Conservation (phyloP, 1,139 yeast species). For the Zygosaccharomyces pseudobailii region DNA sequence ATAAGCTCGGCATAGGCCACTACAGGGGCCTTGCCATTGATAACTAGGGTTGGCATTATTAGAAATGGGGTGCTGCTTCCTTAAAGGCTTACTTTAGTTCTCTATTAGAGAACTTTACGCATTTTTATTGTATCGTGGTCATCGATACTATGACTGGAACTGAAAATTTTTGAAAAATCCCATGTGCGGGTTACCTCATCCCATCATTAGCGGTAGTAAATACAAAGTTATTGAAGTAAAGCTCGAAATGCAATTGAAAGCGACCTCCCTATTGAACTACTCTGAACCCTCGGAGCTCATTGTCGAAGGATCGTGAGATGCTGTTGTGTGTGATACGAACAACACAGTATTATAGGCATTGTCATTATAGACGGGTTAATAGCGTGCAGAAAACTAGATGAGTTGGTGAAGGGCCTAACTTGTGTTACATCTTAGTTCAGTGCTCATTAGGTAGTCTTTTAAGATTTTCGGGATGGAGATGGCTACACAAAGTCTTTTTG, state of each 20-base stretch:
- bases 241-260: not conserved
- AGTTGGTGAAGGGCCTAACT: not conserved
- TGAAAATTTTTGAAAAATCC: conserved; percentile 8
- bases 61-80: not conserved
- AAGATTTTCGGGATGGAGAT: conserved; percentile 2
- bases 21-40: conserved; percentile 83
- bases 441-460: not conserved
- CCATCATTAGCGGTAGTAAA: not conserved
- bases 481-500: conserved; percentile 23
- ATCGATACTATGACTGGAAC: not conserved
- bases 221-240: not conserved
- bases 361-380: not conserved
- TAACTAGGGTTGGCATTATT: conserved; percentile 41
- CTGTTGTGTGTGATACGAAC: not conserved
- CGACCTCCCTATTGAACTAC: not conserved
- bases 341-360: not conserved
- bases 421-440: not conserved
- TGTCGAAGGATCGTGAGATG: not conserved
- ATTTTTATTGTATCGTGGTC: not conserved
- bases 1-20: conserved; percentile 77
- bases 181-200: conserved; percentile 8
- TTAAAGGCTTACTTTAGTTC: not conserved
- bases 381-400: conserved; percentile 1
- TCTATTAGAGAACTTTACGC: not conserved
- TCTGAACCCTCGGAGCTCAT: not conserved